Conservation (phyloP, 768 basidiomycete genomes). For the Rossbeevera mucosa region DNA sequence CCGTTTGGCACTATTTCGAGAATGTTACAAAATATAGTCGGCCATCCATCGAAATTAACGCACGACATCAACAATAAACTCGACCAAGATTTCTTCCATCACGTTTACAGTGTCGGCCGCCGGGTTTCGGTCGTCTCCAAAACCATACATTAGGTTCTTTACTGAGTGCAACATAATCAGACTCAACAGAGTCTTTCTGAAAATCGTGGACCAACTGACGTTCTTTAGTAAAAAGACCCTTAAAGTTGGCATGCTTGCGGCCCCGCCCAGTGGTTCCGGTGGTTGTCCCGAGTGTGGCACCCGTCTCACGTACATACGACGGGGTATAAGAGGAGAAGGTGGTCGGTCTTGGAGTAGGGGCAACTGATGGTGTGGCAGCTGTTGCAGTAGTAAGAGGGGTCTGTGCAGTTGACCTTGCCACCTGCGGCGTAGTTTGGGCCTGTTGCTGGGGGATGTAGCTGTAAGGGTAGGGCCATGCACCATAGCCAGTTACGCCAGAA, state of each 20-base stretch:
- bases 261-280: conserved; percentile 44
- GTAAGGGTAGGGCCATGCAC: conserved; percentile 67
- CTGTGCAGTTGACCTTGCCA: conserved; percentile 28
- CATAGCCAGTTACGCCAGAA: conserved; percentile 65
- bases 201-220: conserved; percentile 40
- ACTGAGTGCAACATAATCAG: conserved; percentile 41
- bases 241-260: conserved; percentile 63
- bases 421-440: conserved; percentile 21
- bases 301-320: conserved; percentile 46
- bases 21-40: conserved; percentile 4
- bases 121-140: conserved; percentile 87
- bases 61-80: conserved; percentile 88
- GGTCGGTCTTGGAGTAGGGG: conserved; percentile 35
- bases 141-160: conserved; percentile 86
- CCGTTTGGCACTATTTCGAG: conserved; percentile 59
- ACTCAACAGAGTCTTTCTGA: conserved; percentile 2
- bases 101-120: conserved; percentile 84
- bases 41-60: conserved; percentile 31
- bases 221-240: conserved; percentile 78
- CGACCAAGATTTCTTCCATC: conserved; percentile 90
- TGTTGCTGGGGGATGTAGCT: conserved; percentile 48
- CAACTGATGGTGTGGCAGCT: conserved; percentile 28
- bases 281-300: conserved; percentile 32
- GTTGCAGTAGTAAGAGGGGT: conserved; percentile 24
- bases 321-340: conserved; percentile 58